Conservation (phyloP, 2,329 filamentous ascomycete genomes). For the Epichloe festucae region DNA sequence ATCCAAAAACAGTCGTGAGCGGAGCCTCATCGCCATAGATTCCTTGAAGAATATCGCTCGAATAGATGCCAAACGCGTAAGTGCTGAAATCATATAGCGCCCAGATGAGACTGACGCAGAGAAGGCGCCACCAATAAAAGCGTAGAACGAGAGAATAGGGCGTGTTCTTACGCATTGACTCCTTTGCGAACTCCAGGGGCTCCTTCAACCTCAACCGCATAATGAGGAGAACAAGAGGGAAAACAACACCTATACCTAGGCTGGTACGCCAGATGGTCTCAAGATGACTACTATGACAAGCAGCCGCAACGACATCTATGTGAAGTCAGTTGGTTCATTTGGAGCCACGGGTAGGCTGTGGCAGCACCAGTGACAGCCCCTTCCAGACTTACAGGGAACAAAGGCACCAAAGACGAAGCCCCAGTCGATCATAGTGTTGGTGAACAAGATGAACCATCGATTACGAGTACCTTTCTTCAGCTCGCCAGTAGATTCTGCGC, state of each 20-base stretch:
- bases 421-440: conserved; percentile 73
- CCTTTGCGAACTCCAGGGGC: conserved; percentile 61
- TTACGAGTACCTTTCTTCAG: conserved; percentile 72
- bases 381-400: conserved; percentile 40
- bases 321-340: neutral
- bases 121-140: conserved; percentile 64
- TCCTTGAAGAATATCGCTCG: conserved; percentile 56
- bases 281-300: conserved; percentile 46
- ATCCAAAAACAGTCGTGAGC: conserved; percentile 70
- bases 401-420: conserved; percentile 74
- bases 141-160: conserved; percentile 42
- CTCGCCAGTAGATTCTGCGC: conserved; percentile 65
- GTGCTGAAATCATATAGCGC: conserved; percentile 82
- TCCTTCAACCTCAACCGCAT: conserved; percentile 63
- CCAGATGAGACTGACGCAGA: conserved; percentile 63
- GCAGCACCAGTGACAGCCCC: no score
- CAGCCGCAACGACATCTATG: conserved; percentile 39
- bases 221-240: conserved; percentile 57
- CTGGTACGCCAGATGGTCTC: conserved; percentile 71
- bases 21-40: conserved; percentile 46
- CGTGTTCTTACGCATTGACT: conserved; percentile 52
- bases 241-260: conserved; percentile 66
- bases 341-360: no score
- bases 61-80: conserved; percentile 81
- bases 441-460: conserved; percentile 83